phyloP scores from a whole-genome alignment of 2,329 filamentous ascomycete genomes.

The Cytospora chrysosperma region DNA sequence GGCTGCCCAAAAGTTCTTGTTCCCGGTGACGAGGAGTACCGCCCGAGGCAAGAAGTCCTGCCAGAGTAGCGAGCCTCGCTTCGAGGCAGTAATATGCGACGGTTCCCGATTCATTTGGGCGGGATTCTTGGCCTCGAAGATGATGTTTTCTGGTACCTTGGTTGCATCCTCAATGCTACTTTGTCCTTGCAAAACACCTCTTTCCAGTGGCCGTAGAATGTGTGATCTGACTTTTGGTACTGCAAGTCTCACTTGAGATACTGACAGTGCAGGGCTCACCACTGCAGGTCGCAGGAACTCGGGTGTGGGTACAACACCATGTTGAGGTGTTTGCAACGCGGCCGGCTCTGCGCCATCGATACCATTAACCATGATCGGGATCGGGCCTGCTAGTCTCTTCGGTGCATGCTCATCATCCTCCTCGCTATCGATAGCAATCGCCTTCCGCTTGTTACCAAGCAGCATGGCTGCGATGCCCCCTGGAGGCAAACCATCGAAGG shows the following conservation, averaged over 20 bases:
- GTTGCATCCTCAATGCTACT: conserved; percentile 59
- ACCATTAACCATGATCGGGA: conserved; percentile 73
- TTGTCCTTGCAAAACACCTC: conserved; percentile 55
- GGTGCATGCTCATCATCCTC: conserved; percentile 63
- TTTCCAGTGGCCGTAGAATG: conserved; percentile 79
- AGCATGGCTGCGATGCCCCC: conserved; percentile 84
- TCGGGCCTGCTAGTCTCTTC: conserved; percentile 62
- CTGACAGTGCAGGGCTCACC: conserved; percentile 74
- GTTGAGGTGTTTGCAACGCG: conserved; percentile 56
- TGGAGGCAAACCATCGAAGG: conserved; percentile 87
- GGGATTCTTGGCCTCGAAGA: conserved; percentile 89
- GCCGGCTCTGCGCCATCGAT: conserved; percentile 77
- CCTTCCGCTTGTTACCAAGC: conserved; percentile 90
- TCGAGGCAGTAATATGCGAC: conserved; percentile 77
- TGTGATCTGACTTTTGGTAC: conserved; percentile 83
- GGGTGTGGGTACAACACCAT: conserved; percentile 67
- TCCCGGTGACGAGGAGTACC: conserved; percentile 88
- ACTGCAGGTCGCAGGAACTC: conserved; percentile 88
- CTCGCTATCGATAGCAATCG: conserved; percentile 69
- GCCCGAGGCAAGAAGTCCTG: conserved; percentile 88
- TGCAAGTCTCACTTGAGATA: conserved; percentile 81
- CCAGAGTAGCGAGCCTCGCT: conserved; percentile 80
- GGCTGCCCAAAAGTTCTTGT: conserved; percentile 85
- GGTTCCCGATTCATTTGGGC: conserved; percentile 70
- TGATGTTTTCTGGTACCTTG: conserved; percentile 65